A percentile compares a stretch with the other conserved stretches of the same genome.
Evolutionary conservation across 768 basidiomycete genomes (phyloP).

Genomic region (Boletus sensibilis): DNA sequence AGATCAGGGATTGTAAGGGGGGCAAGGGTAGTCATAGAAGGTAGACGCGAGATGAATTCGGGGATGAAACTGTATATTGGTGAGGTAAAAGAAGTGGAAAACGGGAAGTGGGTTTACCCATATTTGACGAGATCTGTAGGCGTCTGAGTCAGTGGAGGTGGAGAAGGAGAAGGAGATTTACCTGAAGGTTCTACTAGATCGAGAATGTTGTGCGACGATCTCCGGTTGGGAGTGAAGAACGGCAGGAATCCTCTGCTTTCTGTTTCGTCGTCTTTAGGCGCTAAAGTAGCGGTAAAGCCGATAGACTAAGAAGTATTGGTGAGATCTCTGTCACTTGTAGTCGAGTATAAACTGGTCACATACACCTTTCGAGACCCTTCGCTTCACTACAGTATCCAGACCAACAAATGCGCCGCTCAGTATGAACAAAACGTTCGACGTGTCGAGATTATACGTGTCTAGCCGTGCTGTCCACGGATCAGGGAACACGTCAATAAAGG

Average conservation of each 20-base stretch:
- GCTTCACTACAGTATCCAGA: conserved; percentile 76
- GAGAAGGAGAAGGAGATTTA: conserved; percentile 26
- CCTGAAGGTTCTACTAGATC: conserved; percentile 74
- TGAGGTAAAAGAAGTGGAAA: conserved; percentile 3
- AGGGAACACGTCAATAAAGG: not conserved
- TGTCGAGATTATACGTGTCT: conserved; percentile 77
- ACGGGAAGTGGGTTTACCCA: conserved; percentile 46
- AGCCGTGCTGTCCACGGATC: conserved; percentile 46
- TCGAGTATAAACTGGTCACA: conserved; percentile 29
- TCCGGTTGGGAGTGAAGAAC: conserved; percentile 78
- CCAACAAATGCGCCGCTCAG: conserved; percentile 95
- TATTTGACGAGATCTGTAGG: conserved; percentile 76
- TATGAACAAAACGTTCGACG: conserved; percentile 91
- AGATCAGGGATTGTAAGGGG: conserved; percentile 81
- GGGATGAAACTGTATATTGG: conserved; percentile 71
- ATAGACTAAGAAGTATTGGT: conserved; percentile 62
- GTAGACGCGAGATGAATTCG: conserved; percentile 92
- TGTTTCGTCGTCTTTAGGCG: conserved; percentile 40
- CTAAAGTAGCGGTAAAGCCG: conserved; percentile 68
- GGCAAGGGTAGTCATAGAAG: conserved; percentile 81
- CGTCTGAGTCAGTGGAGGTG: not conserved
- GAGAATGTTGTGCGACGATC: conserved; percentile 51
- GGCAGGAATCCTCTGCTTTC: conserved; percentile 43
- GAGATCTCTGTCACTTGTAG: not conserved
- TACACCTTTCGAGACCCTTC: conserved; percentile 82